Conservation (phyloP, 2,329 filamentous ascomycete genomes). For the Mycocentrospora acerina region DNA sequence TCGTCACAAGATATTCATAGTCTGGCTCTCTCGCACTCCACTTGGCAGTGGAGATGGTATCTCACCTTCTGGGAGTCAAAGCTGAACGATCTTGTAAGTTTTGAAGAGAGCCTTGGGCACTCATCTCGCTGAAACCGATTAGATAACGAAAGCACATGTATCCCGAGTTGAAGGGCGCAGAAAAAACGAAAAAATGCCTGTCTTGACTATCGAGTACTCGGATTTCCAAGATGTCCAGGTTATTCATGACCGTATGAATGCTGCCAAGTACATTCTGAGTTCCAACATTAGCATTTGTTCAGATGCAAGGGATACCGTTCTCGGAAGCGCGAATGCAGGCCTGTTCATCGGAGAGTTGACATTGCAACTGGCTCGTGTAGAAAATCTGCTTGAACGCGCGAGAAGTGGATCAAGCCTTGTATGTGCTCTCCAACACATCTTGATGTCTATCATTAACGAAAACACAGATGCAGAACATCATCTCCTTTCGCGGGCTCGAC, state of each 20-base stretch:
- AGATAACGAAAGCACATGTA: constrained; percentile 9
- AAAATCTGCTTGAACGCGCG: constrained; percentile 7
- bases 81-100: constrained; percentile 4
- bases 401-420: constrained; percentile 5
- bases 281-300: constrained; percentile 5
- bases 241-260: constrained; percentile 9
- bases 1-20: constrained; percentile 5
- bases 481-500: constrained; percentile 9
- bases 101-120: background rate
- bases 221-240: constrained; percentile 10
- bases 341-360: constrained; percentile 2
- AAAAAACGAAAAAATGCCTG: constrained; percentile 1
- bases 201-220: constrained; percentile 5
- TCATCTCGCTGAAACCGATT: background rate
- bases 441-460: background rate
- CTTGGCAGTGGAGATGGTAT: constrained; percentile 12
- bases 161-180: constrained; percentile 3
- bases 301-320: background rate
- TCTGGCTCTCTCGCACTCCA: constrained; percentile 5
- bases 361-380: constrained; percentile 1
- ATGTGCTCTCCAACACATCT: background rate
- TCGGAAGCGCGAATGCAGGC: background rate
- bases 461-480: constrained; percentile 9
- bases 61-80: constrained; percentile 6
- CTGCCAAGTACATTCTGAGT: constrained; percentile 3